Base-by-base conservation (phyloP, 441 rosid genomes). In the Theobroma grandiflorum region DNA sequence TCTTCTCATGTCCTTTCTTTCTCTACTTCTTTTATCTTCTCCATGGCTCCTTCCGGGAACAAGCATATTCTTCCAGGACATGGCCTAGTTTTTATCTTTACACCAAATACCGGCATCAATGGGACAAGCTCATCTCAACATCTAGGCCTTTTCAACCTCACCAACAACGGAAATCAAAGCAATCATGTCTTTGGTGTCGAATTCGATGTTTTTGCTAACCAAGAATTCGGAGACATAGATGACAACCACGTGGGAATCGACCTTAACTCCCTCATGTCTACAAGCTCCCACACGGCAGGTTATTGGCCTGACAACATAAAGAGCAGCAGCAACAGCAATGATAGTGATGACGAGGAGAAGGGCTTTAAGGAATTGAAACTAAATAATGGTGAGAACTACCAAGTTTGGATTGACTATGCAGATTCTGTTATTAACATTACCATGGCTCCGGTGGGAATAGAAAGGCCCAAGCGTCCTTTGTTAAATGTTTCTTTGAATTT, bases 11-110 rank as follows among this genome's bases (percentile, higher is more conserved):
- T 87, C 0, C 78, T 81, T 20, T 91, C 93, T 2, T 88, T 93
- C 77, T 93, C 95, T 0, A 91, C 94, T 78, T 90, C 98, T 37
- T 93, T 92, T 79, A 89, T 90, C 77, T 93, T 95, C 75, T 77
- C 95, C 79, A 88, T 89, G 86, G 87, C 95, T 70, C 97, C 93
- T 53, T 89, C 78, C 82, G 52, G 79, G 50, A 82, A 84, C 87
- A 65, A 74, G 43, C 82, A 81, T 57, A 69, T 78, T 6, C 95
- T 88, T 2, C 84, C 95, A 0, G 92, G 96, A 0, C 97, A 93
- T 63, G 96, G 96, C 26, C 14, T 92, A 0, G 98, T 91, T 15
- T 89, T 95, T 70, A 65, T 95, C 74, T 93, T 92, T 61, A 79
- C 82, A 11, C 95, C 94, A 0, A 68, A 69, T 1, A 76, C 81